Conservation (phyloP, 345 rosid species). For the Rhizophora apiculata region DNA sequence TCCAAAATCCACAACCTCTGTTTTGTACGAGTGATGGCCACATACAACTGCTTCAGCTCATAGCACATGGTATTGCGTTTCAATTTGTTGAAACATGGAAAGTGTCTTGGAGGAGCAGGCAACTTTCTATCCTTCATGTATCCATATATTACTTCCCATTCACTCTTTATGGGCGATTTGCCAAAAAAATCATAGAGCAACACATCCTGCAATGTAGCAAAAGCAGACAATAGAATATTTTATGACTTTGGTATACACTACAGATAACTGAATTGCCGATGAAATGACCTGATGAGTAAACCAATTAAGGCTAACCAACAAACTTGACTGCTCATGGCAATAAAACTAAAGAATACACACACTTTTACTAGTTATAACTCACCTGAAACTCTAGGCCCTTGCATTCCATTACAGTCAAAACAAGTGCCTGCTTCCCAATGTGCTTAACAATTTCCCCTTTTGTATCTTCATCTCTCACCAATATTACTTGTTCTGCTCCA, state of each 20-base stretch:
- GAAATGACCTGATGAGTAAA: too few relatives aligned
- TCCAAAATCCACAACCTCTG: slow-evolving; percentile 60
- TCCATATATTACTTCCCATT: slow-evolving; percentile 50
- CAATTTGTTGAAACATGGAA: slow-evolving; percentile 30
- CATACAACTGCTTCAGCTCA: slow-evolving; percentile 52
- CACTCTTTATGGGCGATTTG: slow-evolving; percentile 37
- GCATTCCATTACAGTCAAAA: slow-evolving; percentile 43
- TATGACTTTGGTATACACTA: too few relatives aligned
- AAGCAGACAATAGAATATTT: too few relatives aligned
- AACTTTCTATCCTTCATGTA: slow-evolving; percentile 36
- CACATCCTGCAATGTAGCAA: slow-evolving; percentile 36
- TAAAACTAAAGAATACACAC: too few relatives aligned
- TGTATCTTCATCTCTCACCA: slow-evolving; percentile 42
- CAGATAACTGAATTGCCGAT: too few relatives aligned
- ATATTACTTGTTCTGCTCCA: slow-evolving; percentile 52
- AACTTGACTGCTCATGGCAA: too few relatives aligned
- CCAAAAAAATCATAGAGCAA: slow-evolving; percentile 52
- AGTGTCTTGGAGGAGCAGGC: slow-evolving; percentile 23
- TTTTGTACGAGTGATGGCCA: slow-evolving; percentile 50
- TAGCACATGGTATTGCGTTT: slow-evolving; percentile 45
- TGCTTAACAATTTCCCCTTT: slow-evolving; percentile 24
- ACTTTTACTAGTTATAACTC: background rate
- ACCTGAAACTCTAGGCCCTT: slow-evolving; percentile 60
- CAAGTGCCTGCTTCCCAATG: slow-evolving; percentile 52
- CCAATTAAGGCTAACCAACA: too few relatives aligned